Evolutionary conservation across 2,329 filamentous ascomycete species (phyloP).

Genomic region (Botryotinia narcissicola): DNA sequence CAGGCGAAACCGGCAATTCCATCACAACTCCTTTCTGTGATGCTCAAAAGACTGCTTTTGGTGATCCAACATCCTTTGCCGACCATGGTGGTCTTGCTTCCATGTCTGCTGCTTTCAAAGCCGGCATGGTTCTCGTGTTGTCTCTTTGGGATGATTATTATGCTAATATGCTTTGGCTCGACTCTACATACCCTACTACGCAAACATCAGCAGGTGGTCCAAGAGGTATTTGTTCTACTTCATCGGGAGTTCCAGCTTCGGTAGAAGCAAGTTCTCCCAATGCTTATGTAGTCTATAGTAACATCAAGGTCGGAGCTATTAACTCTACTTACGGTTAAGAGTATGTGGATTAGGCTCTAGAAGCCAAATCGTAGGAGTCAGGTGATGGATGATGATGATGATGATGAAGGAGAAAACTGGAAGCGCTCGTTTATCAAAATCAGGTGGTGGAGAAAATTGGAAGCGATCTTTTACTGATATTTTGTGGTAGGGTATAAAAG

Average conservation of each 20-base stretch:
- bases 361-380: neutral
- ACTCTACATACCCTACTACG: conserved; percentile 59
- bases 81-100: conserved; percentile 53
- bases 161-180: conserved; percentile 72
- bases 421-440: neutral
- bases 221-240: conserved; percentile 54
- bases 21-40: conserved; percentile 58
- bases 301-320: conserved; percentile 38
- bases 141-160: conserved; percentile 56
- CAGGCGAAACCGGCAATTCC: conserved; percentile 48
- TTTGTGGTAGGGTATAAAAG: neutral
- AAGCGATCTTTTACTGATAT: neutral
- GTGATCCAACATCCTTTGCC: conserved; percentile 52
- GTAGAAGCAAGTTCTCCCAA: conserved; percentile 48
- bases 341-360: no score
- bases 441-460: neutral
- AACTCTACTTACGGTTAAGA: conserved; percentile 34
- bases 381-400: no score
- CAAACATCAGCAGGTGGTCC: conserved; percentile 47
- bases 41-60: conserved; percentile 54
- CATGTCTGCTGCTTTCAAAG: conserved; percentile 53
- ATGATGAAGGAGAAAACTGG: neutral
- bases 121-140: conserved; percentile 65
- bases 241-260: conserved; percentile 50
- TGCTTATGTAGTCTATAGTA: conserved; percentile 43